Percentiles rank a stretch among this genome's conserved stretches.
Evolutionary conservation across 148 eudicot species (phyloP).

Genomic region (Persicaria maculosa): DNA sequence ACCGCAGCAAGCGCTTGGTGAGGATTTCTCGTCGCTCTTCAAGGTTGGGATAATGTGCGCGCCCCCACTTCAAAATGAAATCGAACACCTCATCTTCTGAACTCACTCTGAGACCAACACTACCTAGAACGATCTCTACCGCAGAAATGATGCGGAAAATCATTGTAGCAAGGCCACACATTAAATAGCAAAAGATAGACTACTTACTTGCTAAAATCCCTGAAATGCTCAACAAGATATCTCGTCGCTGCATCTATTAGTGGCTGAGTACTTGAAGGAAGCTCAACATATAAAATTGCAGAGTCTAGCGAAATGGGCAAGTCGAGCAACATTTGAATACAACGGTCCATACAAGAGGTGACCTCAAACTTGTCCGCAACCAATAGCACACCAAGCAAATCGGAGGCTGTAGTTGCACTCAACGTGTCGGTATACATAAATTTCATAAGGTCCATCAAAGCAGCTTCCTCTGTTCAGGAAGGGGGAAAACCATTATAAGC

Average conservation of each 20-base stretch:
- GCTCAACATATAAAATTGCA: slow-evolving; percentile 60
- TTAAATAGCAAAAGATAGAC: not conserved
- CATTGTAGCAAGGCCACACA: not conserved
- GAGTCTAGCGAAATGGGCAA: slow-evolving; percentile 66
- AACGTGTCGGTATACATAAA: slow-evolving; percentile 64
- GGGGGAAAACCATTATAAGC: too few relatives aligned
- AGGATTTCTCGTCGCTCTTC: slow-evolving; percentile 77
- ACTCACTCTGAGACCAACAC: slow-evolving; percentile 73
- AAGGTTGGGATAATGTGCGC: slow-evolving; percentile 49
- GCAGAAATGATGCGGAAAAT: slow-evolving; percentile 26
- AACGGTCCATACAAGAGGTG: slow-evolving; percentile 62
- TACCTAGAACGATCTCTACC: slow-evolving; percentile 64
- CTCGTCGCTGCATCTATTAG: slow-evolving; percentile 63
- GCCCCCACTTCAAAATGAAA: slow-evolving; percentile 70
- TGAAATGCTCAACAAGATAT: slow-evolving; percentile 56
- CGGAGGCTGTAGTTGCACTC: slow-evolving; percentile 42
- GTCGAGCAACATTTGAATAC: slow-evolving; percentile 47
- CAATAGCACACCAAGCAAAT: slow-evolving; percentile 64
- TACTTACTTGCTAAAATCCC: slow-evolving; percentile 60
- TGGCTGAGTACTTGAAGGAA: slow-evolving; percentile 67
- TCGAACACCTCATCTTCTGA: slow-evolving; percentile 89
- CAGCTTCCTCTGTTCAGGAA: slow-evolving; percentile 51
- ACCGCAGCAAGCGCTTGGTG: slow-evolving; percentile 49
- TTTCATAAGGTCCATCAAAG: slow-evolving; percentile 69
- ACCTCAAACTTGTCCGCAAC: slow-evolving; percentile 84